Evolutionary conservation across 2,329 filamentous ascomycete genomes (phyloP), one percentile per base, ranked within the genome.

Genomic region (Meredithiella fracta): DNA sequence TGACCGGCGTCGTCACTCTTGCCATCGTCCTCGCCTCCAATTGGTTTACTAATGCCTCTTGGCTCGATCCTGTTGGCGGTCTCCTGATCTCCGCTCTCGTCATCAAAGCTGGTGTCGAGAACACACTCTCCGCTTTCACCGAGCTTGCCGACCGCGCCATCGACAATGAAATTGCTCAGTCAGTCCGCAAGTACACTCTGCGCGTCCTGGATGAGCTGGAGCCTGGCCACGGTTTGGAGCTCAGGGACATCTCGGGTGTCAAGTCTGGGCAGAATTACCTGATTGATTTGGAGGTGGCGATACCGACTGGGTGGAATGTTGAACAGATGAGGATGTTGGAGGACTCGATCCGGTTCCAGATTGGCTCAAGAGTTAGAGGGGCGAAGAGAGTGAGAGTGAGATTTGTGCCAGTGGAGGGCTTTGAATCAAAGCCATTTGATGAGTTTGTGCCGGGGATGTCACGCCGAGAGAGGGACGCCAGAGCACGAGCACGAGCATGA

Each of bases 201-300:
- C 78, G 77, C 62, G 79, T 77, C 3, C 69, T 92, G 20, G 56
- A 60, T 3, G 57, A 53, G 9, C 51, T 59, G 9, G 57, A 59
- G 31, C 69, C 69, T 15, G 72, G 78, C 51, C 70, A 77, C 51
- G 70, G 81, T 55, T 75, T 89, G 7, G 80, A 86, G 64, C 70
- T 96, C 49, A 78, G 84, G 47, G 84, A 86, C 47, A 78, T 97
- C 2, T 85, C 88, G 61, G 92, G 92, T 55, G 78, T 95, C 69
- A 98, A 98, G 70, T 92, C 88, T 2, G 92, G 92, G 29, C 92
- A 96, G 68, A 98, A 96, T 70, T 96, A 94, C 66, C 74, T 97
- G 29, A 82, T 97, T 62, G 92, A 97, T 63, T 68, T 98, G 6
- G 90, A 95, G 67, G 70, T 97, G 59, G 85, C 80, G 1, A 86